Percentiles rank a stretch among this genome's conserved stretches.
Conservation (phyloP, 768 basidiomycete genomes). For the Termitomyces sp. region DNA sequence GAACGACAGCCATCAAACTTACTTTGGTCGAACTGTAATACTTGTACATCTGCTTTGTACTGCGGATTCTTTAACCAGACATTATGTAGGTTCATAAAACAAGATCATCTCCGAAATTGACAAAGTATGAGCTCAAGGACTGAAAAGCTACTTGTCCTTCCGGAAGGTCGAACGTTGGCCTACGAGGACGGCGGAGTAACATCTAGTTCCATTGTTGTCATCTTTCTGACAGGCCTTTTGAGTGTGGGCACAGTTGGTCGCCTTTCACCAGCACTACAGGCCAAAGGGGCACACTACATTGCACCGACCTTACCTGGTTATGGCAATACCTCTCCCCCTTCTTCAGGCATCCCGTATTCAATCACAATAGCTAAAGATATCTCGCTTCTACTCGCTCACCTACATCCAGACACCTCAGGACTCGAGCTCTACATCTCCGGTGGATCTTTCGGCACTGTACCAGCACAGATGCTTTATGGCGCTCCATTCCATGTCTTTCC, state of each 20-base stretch:
- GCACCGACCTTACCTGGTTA: conserved; percentile 44
- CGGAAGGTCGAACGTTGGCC: conserved; percentile 29
- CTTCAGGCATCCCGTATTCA: conserved; percentile 23
- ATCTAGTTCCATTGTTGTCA: conserved; percentile 29
- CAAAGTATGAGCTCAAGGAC: not conserved
- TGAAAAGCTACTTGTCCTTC: conserved; percentile 16
- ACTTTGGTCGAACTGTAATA: too few relatives aligned
- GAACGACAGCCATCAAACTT: too few relatives aligned
- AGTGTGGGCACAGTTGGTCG: conserved; percentile 24
- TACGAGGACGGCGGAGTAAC: conserved; percentile 30
- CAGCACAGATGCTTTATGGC: conserved; percentile 46
- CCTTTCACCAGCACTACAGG: conserved; percentile 15
- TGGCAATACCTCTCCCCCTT: conserved; percentile 34
- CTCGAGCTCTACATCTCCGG: conserved; percentile 38
- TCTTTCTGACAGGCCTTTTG: conserved; percentile 38
- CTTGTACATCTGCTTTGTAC: not conserved
- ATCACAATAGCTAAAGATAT: conserved; percentile 29
- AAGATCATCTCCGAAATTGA: not conserved
- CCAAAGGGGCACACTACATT: conserved; percentile 26
- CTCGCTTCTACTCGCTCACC: conserved; percentile 31
- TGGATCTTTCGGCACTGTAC: conserved; percentile 41
- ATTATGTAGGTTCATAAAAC: not conserved
- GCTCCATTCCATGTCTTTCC: conserved; percentile 40
- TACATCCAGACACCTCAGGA: conserved; percentile 27
- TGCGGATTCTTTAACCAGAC: not conserved